phyloP scores from a whole-genome alignment of 2,329 filamentous ascomycete species.

The Botrytis pseudocinerea region DNA sequence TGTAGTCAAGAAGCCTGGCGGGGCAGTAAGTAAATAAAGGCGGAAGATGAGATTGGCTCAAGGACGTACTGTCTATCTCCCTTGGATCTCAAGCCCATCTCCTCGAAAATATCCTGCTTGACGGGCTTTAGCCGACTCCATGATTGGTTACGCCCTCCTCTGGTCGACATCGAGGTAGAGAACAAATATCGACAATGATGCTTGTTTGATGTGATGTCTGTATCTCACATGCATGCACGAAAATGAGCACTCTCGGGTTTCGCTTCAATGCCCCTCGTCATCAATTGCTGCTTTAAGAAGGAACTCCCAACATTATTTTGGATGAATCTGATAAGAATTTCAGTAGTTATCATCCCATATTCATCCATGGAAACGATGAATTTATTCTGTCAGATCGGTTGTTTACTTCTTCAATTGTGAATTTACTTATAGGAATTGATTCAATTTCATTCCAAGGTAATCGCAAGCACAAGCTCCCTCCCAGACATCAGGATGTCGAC shows the following conservation, averaged over 20 bases:
- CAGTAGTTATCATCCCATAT: not conserved
- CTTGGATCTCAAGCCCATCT: conserved; percentile 84
- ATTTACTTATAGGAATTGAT: not conserved
- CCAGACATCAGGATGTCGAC: conserved; percentile 30
- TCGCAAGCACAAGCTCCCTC: conserved; percentile 1
- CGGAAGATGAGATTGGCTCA: not conserved
- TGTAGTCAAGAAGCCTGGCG: conserved; percentile 67
- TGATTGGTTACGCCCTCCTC: conserved; percentile 46
- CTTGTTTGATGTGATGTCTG: conserved; percentile 1
- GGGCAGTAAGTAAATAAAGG: conserved; percentile 27
- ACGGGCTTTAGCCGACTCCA: conserved; percentile 74
- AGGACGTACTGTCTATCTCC: conserved; percentile 73
- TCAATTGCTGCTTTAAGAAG: conserved; percentile 19
- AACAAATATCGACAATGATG: conserved; percentile 8
- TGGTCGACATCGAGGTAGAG: conserved; percentile 35
- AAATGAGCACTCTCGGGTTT: conserved; percentile 6
- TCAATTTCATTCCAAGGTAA: not conserved
- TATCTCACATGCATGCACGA: not conserved
- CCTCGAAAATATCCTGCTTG: conserved; percentile 74
- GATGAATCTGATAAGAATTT: conserved; percentile 6
- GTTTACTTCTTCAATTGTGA: not conserved
- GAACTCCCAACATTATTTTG: conserved; percentile 18
- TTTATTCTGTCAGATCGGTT: not conserved
- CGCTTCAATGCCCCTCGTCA: conserved; percentile 12
- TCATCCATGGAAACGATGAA: not conserved